Evolutionary conservation across 495 filamentous ascomycete species (phyloP).

Genomic region (Aspergillus avenaceus): DNA sequence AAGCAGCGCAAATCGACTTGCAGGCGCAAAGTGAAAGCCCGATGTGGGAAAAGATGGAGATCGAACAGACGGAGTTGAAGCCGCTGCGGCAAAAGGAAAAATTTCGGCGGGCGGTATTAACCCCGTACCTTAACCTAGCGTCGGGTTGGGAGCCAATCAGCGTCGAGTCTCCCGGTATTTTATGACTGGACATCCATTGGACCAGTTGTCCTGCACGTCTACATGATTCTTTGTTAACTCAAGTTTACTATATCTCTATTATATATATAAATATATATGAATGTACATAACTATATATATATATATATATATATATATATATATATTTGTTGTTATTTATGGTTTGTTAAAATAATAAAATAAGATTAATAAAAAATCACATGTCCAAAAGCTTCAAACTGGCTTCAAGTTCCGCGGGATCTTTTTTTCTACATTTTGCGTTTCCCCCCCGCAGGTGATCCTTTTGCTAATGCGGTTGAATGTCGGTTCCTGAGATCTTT

Average conservation of each 20-base stretch:
- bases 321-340: no score
- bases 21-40: background rate
- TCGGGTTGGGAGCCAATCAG: background rate
- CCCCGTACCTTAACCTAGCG: background rate
- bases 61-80: constrained; percentile 26
- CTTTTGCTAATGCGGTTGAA: constrained; percentile 1
- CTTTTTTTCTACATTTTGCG: constrained; percentile 1
- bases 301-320: no score
- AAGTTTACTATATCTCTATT: no score
- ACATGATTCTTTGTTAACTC: no score
- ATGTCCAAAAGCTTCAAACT: constrained; percentile 21
- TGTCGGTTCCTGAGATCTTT: constrained; percentile 6
- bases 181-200: background rate
- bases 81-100: constrained; percentile 20
- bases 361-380: no score
- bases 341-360: no score
- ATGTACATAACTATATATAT: no score
- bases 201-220: no score
- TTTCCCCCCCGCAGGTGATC: constrained; percentile 9
- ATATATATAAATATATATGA: no score
- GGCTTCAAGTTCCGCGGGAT: constrained; percentile 12
- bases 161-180: background rate
- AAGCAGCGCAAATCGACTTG: no score
- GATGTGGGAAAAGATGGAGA: constrained; percentile 13
- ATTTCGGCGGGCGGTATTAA: constrained; percentile 28